Percentiles rank a stretch among this genome's conserved stretches.
phyloP scores from a whole-genome alignment of 2,329 filamentous ascomycete species.

The Pseudogymnoascus sp. region DNA sequence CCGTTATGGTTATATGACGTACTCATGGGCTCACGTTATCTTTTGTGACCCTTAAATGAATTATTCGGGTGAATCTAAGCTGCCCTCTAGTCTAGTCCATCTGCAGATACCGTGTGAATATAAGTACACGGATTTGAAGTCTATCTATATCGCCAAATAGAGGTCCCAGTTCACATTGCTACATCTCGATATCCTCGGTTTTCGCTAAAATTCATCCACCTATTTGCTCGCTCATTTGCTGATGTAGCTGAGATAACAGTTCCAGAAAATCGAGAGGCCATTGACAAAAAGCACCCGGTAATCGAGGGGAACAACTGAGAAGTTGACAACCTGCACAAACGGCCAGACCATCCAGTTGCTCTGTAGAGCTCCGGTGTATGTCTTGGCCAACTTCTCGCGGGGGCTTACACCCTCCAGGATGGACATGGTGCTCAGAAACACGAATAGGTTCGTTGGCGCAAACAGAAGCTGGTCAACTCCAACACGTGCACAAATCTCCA shows the following conservation, averaged over 20 bases:
- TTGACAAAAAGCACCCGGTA: constrained; percentile 66
- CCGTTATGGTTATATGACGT: neutral
- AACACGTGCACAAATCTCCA: constrained; percentile 57
- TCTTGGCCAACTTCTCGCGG: constrained; percentile 52
- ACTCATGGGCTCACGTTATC: neutral
- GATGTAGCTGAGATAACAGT: constrained; percentile 34
- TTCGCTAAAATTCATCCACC: neutral
- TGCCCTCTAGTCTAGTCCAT: neutral
- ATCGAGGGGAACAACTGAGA: constrained; percentile 62
- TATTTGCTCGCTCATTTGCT: constrained; percentile 20
- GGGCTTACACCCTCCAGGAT: constrained; percentile 55
- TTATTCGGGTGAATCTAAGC: neutral
- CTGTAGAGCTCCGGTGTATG: constrained; percentile 52
- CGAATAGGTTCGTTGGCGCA: constrained; percentile 55
- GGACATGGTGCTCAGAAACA: constrained; percentile 63
- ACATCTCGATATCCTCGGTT: neutral
- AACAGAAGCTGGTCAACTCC: constrained; percentile 59
- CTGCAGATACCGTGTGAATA: neutral
- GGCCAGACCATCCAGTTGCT: constrained; percentile 70
- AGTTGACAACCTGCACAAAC: constrained; percentile 59
- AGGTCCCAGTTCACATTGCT: neutral
- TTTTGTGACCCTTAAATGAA: neutral
- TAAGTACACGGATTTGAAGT: neutral
- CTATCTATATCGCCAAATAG: neutral
- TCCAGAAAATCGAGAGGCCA: constrained; percentile 54